These are phyloP conservation scores for Colletotrichum sp. DNA, from an alignment of 2,329 filamentous ascomycete species.

Conservation along the genomic window DNA sequence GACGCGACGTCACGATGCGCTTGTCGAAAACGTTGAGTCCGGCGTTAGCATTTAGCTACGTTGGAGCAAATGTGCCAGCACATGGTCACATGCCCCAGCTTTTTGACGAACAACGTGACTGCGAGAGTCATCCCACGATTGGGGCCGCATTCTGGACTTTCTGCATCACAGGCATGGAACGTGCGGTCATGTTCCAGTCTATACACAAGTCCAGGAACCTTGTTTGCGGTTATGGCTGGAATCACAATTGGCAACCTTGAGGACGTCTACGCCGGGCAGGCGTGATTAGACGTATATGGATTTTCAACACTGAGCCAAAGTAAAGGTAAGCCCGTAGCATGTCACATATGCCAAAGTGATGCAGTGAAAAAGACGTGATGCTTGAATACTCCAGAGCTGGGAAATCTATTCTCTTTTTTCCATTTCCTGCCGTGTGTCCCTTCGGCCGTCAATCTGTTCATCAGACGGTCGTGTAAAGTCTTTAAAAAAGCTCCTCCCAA, in stretches of 20 bases:
- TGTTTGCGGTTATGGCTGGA: too few relatives aligned
- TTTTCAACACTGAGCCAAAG: neutral
- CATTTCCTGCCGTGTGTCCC: neutral
- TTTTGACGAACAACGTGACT: neutral
- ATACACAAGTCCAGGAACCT: neutral
- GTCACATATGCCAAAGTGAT: too few relatives aligned
- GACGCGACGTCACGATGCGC: too few relatives aligned
- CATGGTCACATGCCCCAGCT: accelerated
- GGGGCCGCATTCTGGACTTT: neutral
- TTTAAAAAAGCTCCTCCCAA: neutral
- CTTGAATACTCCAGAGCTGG: slow-evolving; percentile 1
- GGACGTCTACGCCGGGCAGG: too few relatives aligned
- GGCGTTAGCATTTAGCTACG: neutral
- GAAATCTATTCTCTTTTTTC: slow-evolving; percentile 10
- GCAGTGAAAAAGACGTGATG: neutral
- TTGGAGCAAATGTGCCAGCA: neutral
- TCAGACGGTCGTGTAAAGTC: neutral
- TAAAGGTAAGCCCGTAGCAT: neutral
- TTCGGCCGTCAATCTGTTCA: neutral
- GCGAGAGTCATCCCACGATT: accelerated
- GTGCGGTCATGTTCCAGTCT: neutral
- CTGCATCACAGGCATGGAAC: neutral
- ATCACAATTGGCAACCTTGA: neutral
- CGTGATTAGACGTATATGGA: too few relatives aligned
- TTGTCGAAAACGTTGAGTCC: neutral